Base-by-base conservation (phyloP, 176 grass and related monocot species). In the Cymbopogon citratus region DNA sequence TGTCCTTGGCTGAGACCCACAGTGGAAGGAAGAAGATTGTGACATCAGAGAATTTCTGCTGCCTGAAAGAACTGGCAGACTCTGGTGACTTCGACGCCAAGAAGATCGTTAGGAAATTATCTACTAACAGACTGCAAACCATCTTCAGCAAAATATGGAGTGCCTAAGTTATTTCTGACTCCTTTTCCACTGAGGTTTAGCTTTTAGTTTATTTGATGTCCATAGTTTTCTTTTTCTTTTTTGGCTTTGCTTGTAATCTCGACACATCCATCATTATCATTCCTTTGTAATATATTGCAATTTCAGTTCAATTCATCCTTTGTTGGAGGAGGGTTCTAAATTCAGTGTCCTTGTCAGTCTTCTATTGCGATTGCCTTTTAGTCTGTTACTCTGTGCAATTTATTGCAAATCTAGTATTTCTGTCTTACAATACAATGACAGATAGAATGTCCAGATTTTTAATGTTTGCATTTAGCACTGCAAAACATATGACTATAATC, bases 141-240 rank as follows among this genome's bases (percentile, higher is more conserved):
- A 91, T 95, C 25, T 74, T 93, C 66, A 89, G 85, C 63, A 93
- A 91, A 86, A 95, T 98, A 81, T 98, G 92, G 92, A 93, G 85
- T 63, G 63, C 40, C 29, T 96, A 84, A 90, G 51, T 86, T 95
- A 73, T 83, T 27, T 29, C 56, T 81, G 18, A 80, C 67, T 10
- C 3, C 14, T 16, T 75, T 34, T 27, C 24, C 28, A 54, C 40
- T 23, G 45, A 80, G 29, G 57, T 81, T 81, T 89, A 85, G 71
- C 43, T 16, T 5, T 85, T 85, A 78, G 83, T 81, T 25, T 63
- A 46, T 46, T 77, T 72, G 5, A 0, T 89, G 78, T 66, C 66
- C 0, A 73, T 85, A 89, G 41, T 71, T n/a, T n/a, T n/a, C 84
- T 36, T 14, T 27, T 52, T 62, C 23, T 63, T 63, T 19, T 24